Percentiles rank a stretch among this genome's conserved stretches.
Evolutionary conservation across 768 basidiomycete species (phyloP).

Genomic region (Stropharia rugosoannulata): DNA sequence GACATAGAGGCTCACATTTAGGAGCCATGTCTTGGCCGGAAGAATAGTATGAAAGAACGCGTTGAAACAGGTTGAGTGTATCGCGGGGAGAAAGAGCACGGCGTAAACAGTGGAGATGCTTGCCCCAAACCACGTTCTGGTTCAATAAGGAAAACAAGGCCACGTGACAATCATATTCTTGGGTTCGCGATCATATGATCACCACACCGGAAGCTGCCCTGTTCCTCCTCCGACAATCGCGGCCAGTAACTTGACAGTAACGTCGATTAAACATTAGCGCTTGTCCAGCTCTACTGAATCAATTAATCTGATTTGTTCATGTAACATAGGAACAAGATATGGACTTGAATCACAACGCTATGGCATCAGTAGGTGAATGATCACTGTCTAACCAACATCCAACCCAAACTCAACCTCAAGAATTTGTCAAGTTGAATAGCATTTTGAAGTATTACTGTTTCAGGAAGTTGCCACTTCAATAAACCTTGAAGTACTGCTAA

Average conservation of each 20-base stretch:
- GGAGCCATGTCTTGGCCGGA: slow-evolving; percentile 34
- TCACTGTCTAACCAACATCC: too few relatives aligned
- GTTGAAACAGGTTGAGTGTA: slow-evolving; percentile 6
- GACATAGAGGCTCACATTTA: slow-evolving; percentile 75
- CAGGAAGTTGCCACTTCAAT: too few relatives aligned
- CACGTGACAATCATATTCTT: slow-evolving; percentile 4
- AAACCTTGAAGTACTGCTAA: background rate
- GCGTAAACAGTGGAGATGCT: background rate
- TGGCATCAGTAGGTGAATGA: too few relatives aligned
- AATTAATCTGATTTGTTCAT: too few relatives aligned
- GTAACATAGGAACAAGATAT: too few relatives aligned
- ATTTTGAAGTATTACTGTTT: too few relatives aligned
- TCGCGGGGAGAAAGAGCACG: background rate
- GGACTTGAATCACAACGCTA: too few relatives aligned
- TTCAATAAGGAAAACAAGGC: slow-evolving; percentile 4
- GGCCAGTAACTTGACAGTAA: too few relatives aligned
- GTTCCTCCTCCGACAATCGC: background rate
- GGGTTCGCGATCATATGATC: background rate
- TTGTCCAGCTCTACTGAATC: too few relatives aligned
- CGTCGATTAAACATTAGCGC: too few relatives aligned
- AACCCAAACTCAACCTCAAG: too few relatives aligned
- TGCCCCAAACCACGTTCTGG: slow-evolving; percentile 5
- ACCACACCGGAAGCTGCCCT: background rate
- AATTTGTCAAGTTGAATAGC: too few relatives aligned
- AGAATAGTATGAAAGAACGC: slow-evolving; percentile 16